Evolutionary conservation across 768 basidiomycete species (phyloP), one percentile per base, ranked within the genome.

Genomic region (Macrolepiota fuliginosa): DNA sequence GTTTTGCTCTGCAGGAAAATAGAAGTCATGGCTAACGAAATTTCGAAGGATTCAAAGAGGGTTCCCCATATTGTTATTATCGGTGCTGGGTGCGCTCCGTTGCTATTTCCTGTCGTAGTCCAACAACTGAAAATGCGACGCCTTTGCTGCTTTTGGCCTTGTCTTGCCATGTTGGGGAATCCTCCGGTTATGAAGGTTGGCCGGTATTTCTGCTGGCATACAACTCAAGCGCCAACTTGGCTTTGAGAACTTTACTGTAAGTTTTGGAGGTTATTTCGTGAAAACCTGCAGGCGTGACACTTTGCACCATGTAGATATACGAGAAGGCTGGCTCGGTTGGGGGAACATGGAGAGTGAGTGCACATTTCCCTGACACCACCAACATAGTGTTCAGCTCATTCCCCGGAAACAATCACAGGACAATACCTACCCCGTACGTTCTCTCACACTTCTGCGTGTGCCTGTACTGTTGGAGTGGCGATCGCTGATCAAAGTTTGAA

Each of bases 321-420:
- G 83, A 85, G 65, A 78, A 75, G 58, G 81, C 76, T 29, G 65
- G 69, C 24, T 69, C 76, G 37, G 73, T 84, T 49, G 83, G 83
- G 51, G 84, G 83, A 56, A 85, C 83, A 50, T 84, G 83, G 83
- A 77, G 81, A 71, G 84, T 85, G 63, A 54, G 80, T 74, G 15
- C 56, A 45, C 40, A 24, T 42, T 47, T 57, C 11, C 19, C 13
- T 51, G 13, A 25, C 11, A 35, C 45, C 52, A 22, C 11, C 49
- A 25, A 7, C 24, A 15, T 11, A 19, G 12, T 54, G 47, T 53
- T 64, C 47, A 58, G 24, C n/a, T 37, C 29, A 32, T 49, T n/a
- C 47, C 12, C 40, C 49, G 15, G 25, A 39, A n/a, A n/a, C n/a
- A n/a, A 11, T 56, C 13, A 24, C 61, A 85, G 83, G 81, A 82